Conservation (phyloP, 352 stramenopile genomes). For the Phytophthora foliorum region DNA sequence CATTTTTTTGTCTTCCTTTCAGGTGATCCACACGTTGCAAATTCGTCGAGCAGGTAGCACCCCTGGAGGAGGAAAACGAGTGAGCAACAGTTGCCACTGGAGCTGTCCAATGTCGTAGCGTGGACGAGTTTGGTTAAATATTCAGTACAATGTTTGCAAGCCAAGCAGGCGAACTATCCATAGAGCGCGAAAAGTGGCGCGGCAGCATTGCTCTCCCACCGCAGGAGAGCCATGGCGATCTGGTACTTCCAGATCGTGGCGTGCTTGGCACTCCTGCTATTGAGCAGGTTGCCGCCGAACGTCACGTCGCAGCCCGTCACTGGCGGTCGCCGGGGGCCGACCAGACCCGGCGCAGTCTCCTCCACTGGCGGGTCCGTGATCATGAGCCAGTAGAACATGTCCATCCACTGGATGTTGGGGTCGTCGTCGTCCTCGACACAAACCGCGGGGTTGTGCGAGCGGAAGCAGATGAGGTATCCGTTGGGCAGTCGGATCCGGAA, state of each 20-base stretch:
- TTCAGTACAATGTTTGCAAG: too few relatives aligned
- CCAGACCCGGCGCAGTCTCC: slow-evolving; percentile 11
- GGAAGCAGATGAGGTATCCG: slow-evolving; percentile 79
- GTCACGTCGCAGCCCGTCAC: slow-evolving; percentile 61
- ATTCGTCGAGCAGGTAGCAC: too few relatives aligned
- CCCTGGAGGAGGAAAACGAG: neutral
- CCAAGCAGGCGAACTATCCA: too few relatives aligned
- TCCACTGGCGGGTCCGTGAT: slow-evolving; percentile 54
- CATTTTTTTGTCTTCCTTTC: too few relatives aligned
- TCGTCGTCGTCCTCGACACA: slow-evolving; percentile 67
- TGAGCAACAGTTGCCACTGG: neutral
- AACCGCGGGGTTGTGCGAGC: slow-evolving; percentile 70
- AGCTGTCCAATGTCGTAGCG: neutral
- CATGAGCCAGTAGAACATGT: slow-evolving; percentile 86
- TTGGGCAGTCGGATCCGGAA: slow-evolving; percentile 69
- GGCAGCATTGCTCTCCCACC: slow-evolving; percentile 85
- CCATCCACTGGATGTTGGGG: slow-evolving; percentile 79
- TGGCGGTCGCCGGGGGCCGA: slow-evolving; percentile 29
- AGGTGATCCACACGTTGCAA: too few relatives aligned
- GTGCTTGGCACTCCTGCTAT: slow-evolving; percentile 66
- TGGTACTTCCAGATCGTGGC: slow-evolving; percentile 85
- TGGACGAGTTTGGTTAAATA: slow-evolving; percentile 35
- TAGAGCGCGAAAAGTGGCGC: slow-evolving; percentile 77
- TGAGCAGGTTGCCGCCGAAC: slow-evolving; percentile 78
- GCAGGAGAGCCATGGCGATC: slow-evolving; percentile 79